Percentiles rank a stretch among this genome's conserved stretches.
phyloP scores from a whole-genome alignment of 345 rosid genomes.

The Adansonia digitata region DNA sequence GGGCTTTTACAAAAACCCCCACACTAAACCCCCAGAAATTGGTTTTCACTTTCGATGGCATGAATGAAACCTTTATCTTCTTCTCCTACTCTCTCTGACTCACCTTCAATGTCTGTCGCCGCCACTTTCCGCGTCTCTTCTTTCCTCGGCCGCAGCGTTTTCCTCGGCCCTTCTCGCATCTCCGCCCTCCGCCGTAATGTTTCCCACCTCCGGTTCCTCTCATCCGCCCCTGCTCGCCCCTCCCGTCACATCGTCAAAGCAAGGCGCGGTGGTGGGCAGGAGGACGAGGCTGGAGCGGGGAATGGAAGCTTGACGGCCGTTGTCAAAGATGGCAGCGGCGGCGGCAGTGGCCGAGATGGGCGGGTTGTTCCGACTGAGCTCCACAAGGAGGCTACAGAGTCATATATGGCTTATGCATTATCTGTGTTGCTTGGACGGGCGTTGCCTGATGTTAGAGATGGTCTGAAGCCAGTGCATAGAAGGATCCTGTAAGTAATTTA shows the following conservation, averaged over 20 bases:
- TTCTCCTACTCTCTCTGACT: conserved; percentile 22
- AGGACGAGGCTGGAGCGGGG: conserved; percentile 15
- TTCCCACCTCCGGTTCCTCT: conserved; percentile 40
- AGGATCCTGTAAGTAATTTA: conserved; percentile 63
- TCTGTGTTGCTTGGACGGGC: conserved; percentile 95
- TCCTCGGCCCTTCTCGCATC: conserved; percentile 22
- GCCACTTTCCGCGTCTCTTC: conserved; percentile 64
- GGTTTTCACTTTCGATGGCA: conserved; percentile 21
- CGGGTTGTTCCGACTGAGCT: conserved; percentile 67
- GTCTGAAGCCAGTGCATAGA: conserved; percentile 92
- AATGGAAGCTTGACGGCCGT: conserved; percentile 42
- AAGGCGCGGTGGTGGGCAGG: conserved; percentile 22
- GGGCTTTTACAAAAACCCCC: not conserved
- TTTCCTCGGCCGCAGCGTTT: conserved; percentile 39
- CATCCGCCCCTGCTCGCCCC: conserved; percentile 18
- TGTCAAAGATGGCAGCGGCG: conserved; percentile 27
- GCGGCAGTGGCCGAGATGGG: conserved; percentile 15
- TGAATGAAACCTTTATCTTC: conserved; percentile 28
- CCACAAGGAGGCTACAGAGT: conserved; percentile 84
- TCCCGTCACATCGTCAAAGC: conserved; percentile 2
- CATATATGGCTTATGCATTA: conserved; percentile 88
- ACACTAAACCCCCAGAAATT: not conserved
- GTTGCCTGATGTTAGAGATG: conserved; percentile 90
- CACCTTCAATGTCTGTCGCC: conserved; percentile 49
- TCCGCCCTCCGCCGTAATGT: conserved; percentile 25